A percentile compares a stretch with the other conserved stretches of the same genome.
phyloP scores from a whole-genome alignment of 768 basidiomycete species.

The Lentinula edodes region DNA sequence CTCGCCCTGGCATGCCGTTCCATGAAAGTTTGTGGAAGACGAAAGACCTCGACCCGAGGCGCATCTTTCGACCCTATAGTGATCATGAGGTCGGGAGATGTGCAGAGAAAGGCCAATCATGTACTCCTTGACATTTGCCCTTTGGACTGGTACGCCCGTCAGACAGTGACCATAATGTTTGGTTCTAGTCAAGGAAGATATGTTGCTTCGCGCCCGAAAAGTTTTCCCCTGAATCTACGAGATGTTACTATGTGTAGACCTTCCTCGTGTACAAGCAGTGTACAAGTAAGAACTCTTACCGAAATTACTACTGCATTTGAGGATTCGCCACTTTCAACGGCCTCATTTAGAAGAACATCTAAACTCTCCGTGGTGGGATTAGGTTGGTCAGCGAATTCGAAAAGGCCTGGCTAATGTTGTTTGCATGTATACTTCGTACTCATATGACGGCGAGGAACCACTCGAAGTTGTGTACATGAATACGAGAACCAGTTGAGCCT shows the following conservation, averaged over 20 bases:
- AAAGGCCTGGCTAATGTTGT: no score
- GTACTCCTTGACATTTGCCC: slow-evolving; percentile 28
- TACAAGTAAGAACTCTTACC: slow-evolving; percentile 28
- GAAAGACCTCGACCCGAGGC: background rate
- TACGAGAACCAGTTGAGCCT: no score
- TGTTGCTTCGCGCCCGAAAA: slow-evolving; percentile 29
- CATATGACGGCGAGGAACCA: no score
- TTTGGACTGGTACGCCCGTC: slow-evolving; percentile 9
- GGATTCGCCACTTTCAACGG: slow-evolving; percentile 22
- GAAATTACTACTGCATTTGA: slow-evolving; percentile 32
- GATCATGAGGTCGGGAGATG: slow-evolving; percentile 28
- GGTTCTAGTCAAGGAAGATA: slow-evolving; percentile 27
- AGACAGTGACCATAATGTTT: slow-evolving; percentile 29
- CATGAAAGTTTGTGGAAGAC: slow-evolving; percentile 1
- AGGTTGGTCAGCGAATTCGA: no score
- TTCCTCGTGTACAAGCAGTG: background rate
- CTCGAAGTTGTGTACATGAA: no score
- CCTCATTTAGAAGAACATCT: no score
- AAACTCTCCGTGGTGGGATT: no score
- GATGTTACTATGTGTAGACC: background rate
- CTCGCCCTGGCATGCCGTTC: background rate
- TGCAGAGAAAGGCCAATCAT: slow-evolving; percentile 32
- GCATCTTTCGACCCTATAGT: slow-evolving; percentile 1
- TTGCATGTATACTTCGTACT: no score
- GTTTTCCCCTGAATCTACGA: slow-evolving; percentile 29